phyloP scores from a whole-genome alignment of 2,329 filamentous ascomycete genomes.

The Furcasterigmium furcatum region DNA sequence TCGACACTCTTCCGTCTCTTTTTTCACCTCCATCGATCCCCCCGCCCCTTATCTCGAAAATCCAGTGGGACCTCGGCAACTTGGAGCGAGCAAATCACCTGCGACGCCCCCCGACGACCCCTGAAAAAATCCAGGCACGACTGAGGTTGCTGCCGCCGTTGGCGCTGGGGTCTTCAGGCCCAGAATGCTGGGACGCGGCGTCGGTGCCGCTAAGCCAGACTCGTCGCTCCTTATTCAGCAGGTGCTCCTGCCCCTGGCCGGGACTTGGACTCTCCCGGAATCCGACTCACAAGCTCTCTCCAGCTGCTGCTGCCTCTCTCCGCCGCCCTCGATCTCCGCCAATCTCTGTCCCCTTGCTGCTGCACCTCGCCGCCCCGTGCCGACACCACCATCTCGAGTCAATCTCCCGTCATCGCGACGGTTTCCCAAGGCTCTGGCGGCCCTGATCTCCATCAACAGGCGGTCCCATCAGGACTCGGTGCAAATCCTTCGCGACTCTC shows the following conservation, averaged over 20 bases:
- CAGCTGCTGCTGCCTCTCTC: too few relatives aligned
- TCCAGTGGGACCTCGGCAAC: too few relatives aligned
- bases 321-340: too few relatives aligned
- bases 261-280: too few relatives aligned
- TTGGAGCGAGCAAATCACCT: too few relatives aligned
- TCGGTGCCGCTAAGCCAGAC: conserved; percentile 6
- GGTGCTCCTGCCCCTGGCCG: conserved; percentile 2
- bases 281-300: too few relatives aligned
- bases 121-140: too few relatives aligned
- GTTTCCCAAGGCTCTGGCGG: neutral
- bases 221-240: conserved; percentile 1
- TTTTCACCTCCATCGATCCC: too few relatives aligned
- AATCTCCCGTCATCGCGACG: neutral
- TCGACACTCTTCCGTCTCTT: too few relatives aligned
- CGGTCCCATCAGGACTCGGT: neutral
- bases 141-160: too few relatives aligned
- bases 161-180: neutral
- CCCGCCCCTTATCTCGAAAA: too few relatives aligned
- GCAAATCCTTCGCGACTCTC: neutral
- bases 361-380: neutral
- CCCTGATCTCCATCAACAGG: neutral
- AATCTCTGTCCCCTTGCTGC: neutral
- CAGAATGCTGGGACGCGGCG: conserved; percentile 8
- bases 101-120: too few relatives aligned
- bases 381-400: neutral